Evolutionary conservation across 768 basidiomycete species (phyloP), one percentile per base, ranked within the genome.

Genomic region (Lyophyllum semitale): DNA sequence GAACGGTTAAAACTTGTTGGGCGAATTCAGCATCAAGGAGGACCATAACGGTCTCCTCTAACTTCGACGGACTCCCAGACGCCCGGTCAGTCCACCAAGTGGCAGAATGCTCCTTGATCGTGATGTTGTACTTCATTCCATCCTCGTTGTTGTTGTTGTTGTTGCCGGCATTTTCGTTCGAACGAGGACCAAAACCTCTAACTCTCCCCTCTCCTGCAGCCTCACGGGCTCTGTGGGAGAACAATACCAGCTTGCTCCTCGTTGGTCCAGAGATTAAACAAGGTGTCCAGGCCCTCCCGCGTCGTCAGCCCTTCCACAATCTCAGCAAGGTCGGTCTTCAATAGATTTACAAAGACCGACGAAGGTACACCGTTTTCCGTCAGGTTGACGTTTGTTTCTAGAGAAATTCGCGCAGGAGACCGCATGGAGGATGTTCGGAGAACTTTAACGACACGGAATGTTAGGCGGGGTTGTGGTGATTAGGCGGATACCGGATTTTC

Each of bases 81-180:
- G 83, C 70, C 22, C 82, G 76, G 55, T 89, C 87, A n/a, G 71
- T 73, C 85, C 85, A 88, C 85, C 87, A 88, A 1, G 87, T 84
- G 18, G 73, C 70, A n/a, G 86, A 87, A 2, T 69, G 68, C 38
- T 78, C 73, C 2, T 63, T 63, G 8, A 61, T 50, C 1, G 63
- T 59, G 7, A 59, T 59, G 8, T 72, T 68, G 13, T 60, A 40
- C 15, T 69, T 59, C 17, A 68, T 59, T 9, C 60, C 66, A 37
- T 76, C 76, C 53, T 74, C 75, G 32, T 80, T 76, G 7, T 73
- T 70, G 0, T 64, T 26, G 5, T 71, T 72, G 8, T 69, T 71
- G 17, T 71, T 68, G 5, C 77, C 77, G 9, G 66, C 62, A n/a
- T 78, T 78, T 4, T 73, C 72, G 20, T 59, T 63, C n/a, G 75